Evolutionary conservation across 805 yeast genomes (phyloP).

Genomic region (Nakazawaea pomicola): DNA sequence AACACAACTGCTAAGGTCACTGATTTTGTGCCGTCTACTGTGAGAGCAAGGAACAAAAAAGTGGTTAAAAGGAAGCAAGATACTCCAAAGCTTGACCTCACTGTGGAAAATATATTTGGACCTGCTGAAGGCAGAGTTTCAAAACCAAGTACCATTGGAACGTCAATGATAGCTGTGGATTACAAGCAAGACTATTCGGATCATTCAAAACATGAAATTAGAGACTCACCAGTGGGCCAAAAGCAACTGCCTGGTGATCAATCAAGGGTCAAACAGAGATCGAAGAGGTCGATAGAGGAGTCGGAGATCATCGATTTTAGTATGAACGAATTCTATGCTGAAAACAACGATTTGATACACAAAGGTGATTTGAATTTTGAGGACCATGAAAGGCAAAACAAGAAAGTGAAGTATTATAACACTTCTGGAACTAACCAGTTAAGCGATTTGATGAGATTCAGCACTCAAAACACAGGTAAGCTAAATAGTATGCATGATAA

Average conservation of each 20-base stretch:
- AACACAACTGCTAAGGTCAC: constrained; percentile 14
- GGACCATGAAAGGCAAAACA: constrained; percentile 15
- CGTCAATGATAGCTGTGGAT: too few relatives aligned
- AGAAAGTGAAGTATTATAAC: constrained; percentile 21
- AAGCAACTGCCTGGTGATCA: not conserved
- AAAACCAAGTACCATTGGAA: too few relatives aligned
- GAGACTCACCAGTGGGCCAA: not conserved
- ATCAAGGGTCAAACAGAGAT: constrained; percentile 1
- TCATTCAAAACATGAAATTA: not conserved
- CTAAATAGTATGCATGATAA: constrained; percentile 18
- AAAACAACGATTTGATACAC: constrained; percentile 25
- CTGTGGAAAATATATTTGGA: constrained; percentile 2
- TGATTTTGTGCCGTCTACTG: constrained; percentile 18
- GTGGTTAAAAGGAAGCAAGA: constrained; percentile 3
- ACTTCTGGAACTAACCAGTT: constrained; percentile 27
- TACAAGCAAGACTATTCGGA: too few relatives aligned
- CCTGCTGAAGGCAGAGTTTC: too few relatives aligned
- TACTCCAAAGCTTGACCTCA: not conserved
- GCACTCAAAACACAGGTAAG: constrained; percentile 23
- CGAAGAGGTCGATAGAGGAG: constrained; percentile 13
- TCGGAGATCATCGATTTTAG: constrained; percentile 29
- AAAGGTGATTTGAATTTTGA: constrained; percentile 28
- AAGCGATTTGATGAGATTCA: constrained; percentile 24
- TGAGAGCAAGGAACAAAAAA: not conserved
- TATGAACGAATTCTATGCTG: constrained; percentile 32